Conservation (phyloP, 106 monocot genomes). For the Apostasia ramifera region DNA sequence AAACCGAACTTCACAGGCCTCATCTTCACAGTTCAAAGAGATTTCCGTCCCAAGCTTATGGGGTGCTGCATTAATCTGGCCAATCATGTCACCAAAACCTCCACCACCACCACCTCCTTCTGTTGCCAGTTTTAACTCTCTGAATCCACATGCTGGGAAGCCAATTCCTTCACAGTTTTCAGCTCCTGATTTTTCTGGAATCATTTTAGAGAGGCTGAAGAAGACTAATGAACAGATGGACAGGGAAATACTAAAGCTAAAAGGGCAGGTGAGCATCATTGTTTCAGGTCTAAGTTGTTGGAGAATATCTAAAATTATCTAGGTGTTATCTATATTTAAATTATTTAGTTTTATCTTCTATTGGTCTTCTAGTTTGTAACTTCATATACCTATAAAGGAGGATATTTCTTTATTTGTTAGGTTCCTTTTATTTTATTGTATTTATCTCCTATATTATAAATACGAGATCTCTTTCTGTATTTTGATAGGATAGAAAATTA, state of each 20-base stretch:
- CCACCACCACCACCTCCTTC: constrained; percentile 4
- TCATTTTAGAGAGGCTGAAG: constrained; percentile 35
- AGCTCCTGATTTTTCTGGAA: constrained; percentile 23
- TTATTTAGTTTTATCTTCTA: too few species aligned
- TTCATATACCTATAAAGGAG: too few species aligned
- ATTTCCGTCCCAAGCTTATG: constrained; percentile 39
- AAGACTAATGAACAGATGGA: constrained; percentile 46
- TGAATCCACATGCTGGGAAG: constrained; percentile 33
- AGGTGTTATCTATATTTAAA: too few species aligned
- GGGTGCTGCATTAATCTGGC: constrained; percentile 35
- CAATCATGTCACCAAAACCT: constrained; percentile 36
- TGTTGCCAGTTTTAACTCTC: constrained; percentile 18
- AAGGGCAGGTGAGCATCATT: constrained; percentile 30
- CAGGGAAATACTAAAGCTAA: constrained; percentile 43
- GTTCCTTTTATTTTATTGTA: too few species aligned
- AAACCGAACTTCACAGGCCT: constrained; percentile 19
- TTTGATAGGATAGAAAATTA: too few species aligned
- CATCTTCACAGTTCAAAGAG: constrained; percentile 49
- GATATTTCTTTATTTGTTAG: too few species aligned
- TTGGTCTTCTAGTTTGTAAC: too few species aligned
- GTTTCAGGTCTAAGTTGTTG: too few species aligned
- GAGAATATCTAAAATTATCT: too few species aligned
- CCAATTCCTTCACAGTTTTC: constrained; percentile 20
- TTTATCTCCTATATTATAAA: too few species aligned
- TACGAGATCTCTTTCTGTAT: too few species aligned